Conservation (phyloP, 1,284 basidiomycete species). For the Trichosporon faecale region DNA sequence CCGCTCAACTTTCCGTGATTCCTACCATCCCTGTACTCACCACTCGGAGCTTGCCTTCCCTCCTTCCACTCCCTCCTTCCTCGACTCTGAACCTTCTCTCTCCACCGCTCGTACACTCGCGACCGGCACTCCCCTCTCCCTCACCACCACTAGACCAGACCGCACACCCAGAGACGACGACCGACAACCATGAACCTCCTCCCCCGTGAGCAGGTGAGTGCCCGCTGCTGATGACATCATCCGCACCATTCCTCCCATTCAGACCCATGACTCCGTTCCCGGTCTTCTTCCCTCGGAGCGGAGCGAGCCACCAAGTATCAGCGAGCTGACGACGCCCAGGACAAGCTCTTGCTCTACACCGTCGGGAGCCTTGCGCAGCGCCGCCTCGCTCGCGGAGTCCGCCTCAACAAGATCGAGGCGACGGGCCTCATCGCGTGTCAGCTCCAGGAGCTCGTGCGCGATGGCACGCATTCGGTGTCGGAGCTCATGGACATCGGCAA, state of each 20-base stretch:
- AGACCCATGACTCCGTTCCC: not conserved
- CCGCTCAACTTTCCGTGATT: not conserved
- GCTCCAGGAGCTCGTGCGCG: constrained; percentile 91
- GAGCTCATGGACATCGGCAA: constrained; percentile 92
- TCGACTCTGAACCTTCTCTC: not conserved
- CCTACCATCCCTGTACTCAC: not conserved
- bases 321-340: constrained; percentile 31
- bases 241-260: not conserved
- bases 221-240: not conserved
- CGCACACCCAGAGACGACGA: not conserved
- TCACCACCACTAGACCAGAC: not conserved
- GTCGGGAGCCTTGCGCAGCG: constrained; percentile 87
- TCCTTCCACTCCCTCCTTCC: constrained; percentile 47
- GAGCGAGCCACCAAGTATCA: not conserved
- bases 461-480: constrained; percentile 82
- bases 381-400: constrained; percentile 83
- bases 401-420: constrained; percentile 82
- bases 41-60: not conserved
- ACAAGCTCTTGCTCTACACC: constrained; percentile 57
- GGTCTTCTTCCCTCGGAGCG: not conserved
- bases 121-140: not conserved
- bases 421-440: constrained; percentile 85
- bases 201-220: constrained; percentile 42
- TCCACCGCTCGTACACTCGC: not conserved
- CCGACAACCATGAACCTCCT: constrained; percentile 40